Evolutionary conservation across 805 yeast genomes (phyloP), one percentile per base, ranked within the genome.

Genomic region (Hanseniaspora mollemarum): DNA sequence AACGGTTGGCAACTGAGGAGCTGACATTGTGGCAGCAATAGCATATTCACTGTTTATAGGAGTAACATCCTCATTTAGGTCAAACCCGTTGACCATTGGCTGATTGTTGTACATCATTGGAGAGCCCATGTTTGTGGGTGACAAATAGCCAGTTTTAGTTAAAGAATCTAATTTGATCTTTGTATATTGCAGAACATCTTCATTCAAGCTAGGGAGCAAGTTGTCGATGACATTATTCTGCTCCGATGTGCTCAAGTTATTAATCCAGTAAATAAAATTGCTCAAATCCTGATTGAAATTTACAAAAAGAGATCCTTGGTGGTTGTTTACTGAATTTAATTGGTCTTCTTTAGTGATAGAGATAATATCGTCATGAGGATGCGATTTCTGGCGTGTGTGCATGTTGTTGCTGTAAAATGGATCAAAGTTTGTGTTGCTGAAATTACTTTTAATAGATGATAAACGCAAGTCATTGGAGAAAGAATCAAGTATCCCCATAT

Each of bases 171-270:
- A 56, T 55, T 71, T 73, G 28, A 71, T 59, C 59, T 71, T 73
- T 51, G 78, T 73, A 45, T 76, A 68, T 32, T 70, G 65, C 54
- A 77, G 61, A 15, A 74, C 71, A 55, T 78, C 81, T 51, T 74
- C 71, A 8, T 77, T 73, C 56, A 78, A 62, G 53, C 68, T 67
- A 43, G 71, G 65, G 53, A 79, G 66, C 60, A 78, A 63, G 59
- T 75, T 73, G 57, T 77, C 82, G 53, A 77, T 68, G 62, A 76
- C 73, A 45, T 74, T 66, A 51, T 73, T 66, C 56, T 70, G 75
- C 54, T 78, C 81, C 42, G 69, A 70, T n/a, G 75, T 70, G 43
- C 66, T 68, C 60, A 78, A 67, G 55, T 67, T 67, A 48, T 70
- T 70, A 54, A 75, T 66, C 80, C 80, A 76, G 54, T 66, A 67